Percentiles rank a stretch among this genome's conserved stretches.
Evolutionary conservation across 305 asterid genomes (phyloP).

Genomic region (Fraxinus floribunda): DNA sequence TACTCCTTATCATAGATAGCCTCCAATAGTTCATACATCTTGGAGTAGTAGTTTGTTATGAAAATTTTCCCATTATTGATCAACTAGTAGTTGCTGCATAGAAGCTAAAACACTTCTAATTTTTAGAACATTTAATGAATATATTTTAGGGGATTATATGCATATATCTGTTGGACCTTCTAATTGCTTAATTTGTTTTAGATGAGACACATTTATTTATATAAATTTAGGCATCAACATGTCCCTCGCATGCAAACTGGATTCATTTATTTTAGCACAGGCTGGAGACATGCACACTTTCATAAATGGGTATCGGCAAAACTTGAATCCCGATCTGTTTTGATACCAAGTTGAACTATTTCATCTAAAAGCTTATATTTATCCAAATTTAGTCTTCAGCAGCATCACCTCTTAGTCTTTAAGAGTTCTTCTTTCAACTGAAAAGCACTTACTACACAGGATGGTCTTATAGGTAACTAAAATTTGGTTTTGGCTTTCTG

Average conservation of each 20-base stretch:
- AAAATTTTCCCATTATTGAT: background rate
- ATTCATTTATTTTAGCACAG: background rate
- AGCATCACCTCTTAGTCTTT: background rate
- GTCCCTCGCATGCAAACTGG: background rate
- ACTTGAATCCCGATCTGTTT: background rate
- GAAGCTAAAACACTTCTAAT: background rate
- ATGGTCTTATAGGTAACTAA: background rate
- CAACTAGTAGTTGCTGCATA: background rate
- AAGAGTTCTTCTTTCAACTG: conserved; percentile 12
- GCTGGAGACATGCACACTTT: background rate
- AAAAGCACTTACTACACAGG: background rate
- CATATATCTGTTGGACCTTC: background rate
- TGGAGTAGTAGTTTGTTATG: background rate
- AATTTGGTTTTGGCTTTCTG: background rate
- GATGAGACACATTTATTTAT: background rate
- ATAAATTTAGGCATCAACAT: background rate
- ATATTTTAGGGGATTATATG: background rate
- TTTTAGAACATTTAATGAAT: background rate
- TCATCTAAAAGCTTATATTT: background rate
- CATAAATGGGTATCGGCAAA: background rate
- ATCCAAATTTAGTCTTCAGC: background rate
- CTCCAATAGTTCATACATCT: background rate
- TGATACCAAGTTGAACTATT: background rate
- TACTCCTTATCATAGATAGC: background rate
- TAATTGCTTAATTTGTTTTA: background rate